Conservation (phyloP, 2,329 filamentous ascomycete species). For the Tolypocladium album region DNA sequence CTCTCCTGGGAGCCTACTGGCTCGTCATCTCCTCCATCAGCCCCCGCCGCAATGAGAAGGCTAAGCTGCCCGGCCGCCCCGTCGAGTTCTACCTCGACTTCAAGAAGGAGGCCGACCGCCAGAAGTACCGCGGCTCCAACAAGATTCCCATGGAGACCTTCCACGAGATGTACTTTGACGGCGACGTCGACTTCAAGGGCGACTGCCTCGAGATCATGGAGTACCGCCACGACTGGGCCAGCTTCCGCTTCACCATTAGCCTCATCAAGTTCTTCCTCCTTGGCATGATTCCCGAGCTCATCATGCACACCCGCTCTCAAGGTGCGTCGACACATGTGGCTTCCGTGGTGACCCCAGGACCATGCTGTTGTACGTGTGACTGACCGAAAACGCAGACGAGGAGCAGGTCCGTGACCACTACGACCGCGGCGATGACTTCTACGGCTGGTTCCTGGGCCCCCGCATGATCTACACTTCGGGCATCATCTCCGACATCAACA, state of each 20-base stretch:
- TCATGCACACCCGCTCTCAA: slow-evolving; percentile 87
- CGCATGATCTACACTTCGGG: slow-evolving; percentile 99
- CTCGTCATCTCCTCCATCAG: slow-evolving; percentile 67
- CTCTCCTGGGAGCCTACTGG: slow-evolving; percentile 78
- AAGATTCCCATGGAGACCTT: slow-evolving; percentile 90
- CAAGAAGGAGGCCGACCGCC: slow-evolving; percentile 50
- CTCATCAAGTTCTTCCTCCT: slow-evolving; percentile 84
- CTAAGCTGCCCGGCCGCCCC: slow-evolving; percentile 70
- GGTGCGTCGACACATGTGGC: slow-evolving; percentile 24
- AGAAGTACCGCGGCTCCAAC: slow-evolving; percentile 64
- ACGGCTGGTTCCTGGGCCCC: slow-evolving; percentile 94
- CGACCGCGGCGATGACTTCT: slow-evolving; percentile 96
- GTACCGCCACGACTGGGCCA: slow-evolving; percentile 95
- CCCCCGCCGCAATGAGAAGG: slow-evolving; percentile 89
- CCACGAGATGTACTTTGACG: slow-evolving; percentile 96
- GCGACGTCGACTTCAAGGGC: slow-evolving; percentile 89
- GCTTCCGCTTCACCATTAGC: slow-evolving; percentile 78
- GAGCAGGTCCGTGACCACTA: slow-evolving; percentile 98
- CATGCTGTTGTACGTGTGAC: not conserved
- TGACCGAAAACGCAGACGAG: slow-evolving; percentile 43
- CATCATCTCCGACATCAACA: slow-evolving; percentile 77
- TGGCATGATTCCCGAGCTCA: slow-evolving; percentile 78
- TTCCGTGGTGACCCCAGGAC: no score
- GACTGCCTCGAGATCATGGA: slow-evolving; percentile 83
- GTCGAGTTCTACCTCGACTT: slow-evolving; percentile 87